Conservation (phyloP, 495 filamentous ascomycete genomes). For the Pseudoneurospora amorphoporcata region DNA sequence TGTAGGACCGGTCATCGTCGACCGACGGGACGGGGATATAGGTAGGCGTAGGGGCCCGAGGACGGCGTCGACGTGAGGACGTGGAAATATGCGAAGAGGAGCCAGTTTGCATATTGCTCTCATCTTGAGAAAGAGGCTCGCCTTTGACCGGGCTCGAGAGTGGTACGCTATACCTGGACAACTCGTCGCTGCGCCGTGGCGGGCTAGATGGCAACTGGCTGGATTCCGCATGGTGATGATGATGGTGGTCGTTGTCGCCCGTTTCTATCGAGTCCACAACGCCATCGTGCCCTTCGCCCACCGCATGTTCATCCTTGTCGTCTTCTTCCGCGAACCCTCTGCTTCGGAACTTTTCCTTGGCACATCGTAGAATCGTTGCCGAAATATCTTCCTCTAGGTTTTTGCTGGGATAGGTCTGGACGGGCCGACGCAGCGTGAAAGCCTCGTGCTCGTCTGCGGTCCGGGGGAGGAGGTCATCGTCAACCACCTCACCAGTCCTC, state of each 20-base stretch:
- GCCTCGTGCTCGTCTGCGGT: slow-evolving; percentile 27
- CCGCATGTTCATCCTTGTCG: neutral
- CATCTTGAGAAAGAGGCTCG: neutral
- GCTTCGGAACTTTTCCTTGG: slow-evolving; percentile 48
- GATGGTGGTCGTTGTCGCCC: neutral
- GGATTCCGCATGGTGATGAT: neutral
- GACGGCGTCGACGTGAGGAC: neutral
- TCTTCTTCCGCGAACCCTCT: slow-evolving; percentile 2
- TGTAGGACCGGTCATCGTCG: slow-evolving; percentile 49
- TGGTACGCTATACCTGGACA: neutral
- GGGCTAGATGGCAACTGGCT: neutral
- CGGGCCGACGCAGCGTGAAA: slow-evolving; percentile 6
- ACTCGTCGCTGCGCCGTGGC: neutral
- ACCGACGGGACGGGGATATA: slow-evolving; percentile 21
- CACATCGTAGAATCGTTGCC: slow-evolving; percentile 48
- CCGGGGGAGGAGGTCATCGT: slow-evolving; percentile 26
- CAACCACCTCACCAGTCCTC: slow-evolving; percentile 46
- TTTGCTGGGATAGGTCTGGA: slow-evolving; percentile 31
- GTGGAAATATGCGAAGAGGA: neutral
- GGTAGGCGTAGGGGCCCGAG: neutral
- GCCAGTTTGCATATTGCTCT: neutral
- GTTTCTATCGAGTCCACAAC: slow-evolving; percentile 6
- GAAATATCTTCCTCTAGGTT: slow-evolving; percentile 57
- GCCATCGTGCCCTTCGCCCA: neutral
- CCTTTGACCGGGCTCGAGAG: neutral